Evolutionary conservation across 2,329 filamentous ascomycete genomes (phyloP), one percentile per base, ranked within the genome.

Genomic region (Colletotrichum sp.): DNA sequence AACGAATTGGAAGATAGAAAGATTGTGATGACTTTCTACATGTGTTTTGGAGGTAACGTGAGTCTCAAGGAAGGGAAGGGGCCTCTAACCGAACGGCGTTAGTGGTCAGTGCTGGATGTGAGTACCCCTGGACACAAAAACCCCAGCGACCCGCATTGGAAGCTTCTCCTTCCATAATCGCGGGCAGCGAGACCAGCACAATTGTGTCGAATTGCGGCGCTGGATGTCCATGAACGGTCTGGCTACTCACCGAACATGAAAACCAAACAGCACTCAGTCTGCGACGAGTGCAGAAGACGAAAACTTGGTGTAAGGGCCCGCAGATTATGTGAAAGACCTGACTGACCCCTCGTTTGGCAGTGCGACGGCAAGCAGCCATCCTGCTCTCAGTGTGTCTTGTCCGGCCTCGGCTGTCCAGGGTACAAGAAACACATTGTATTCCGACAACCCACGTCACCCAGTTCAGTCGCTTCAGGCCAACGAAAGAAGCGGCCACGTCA

Each of bases 351-450:
- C 21, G 3, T 6, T n/a, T 21, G 30, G 10, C n/a, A 81, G 81
- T 81, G 80, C 70, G 80, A 82, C 39, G 80, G 81, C 26, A 79
- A 79, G 24, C 66, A 67, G 24, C 81, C 81, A 3, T 72, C 78
- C 6, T 82, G 81, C 52, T 78, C 81, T 2, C 81, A 82, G 57
- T 82, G 81, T 55, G 16, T 63, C 13, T 60, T 75, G 10, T 76
- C 76, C 9, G 66, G 76, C 15, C 77, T 77, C 7, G 49, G 75
- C 5, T 82, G 81, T 24, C 78, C 78, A 4, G 81, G 81, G 12
- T 82, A 82, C 59, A 76, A 79, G 16, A 76, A 80, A 60, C 78
- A 79, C 55, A 60, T 82, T 7, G 79, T 82, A n/a, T 81, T 82
- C 16, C 71, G n/a, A 15, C 32, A 32, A 15, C 60, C 10, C 32